Evolutionary conservation across 2,329 filamentous ascomycete species (phyloP).

Genomic region (Fusarium udum): DNA sequence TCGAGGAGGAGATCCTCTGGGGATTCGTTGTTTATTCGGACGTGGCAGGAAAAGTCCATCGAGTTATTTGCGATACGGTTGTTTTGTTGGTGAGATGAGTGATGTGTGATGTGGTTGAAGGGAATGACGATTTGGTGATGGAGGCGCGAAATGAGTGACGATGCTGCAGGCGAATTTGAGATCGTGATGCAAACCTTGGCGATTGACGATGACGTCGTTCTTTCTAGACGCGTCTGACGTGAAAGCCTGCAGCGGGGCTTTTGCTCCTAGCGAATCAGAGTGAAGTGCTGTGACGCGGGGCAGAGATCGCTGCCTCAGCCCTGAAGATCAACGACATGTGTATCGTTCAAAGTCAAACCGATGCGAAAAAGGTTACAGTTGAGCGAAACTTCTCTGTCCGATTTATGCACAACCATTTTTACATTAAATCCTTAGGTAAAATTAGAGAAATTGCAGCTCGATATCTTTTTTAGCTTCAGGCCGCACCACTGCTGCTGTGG

Average conservation of each 20-base stretch:
- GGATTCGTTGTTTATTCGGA: conserved; percentile 12
- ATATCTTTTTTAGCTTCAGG: rapidly evolving
- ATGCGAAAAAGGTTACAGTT: no score
- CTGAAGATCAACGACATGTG: neutral
- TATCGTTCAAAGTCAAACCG: neutral
- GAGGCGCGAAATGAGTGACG: neutral
- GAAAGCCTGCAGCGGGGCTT: neutral
- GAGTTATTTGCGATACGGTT: neutral
- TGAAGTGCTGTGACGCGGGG: rapidly evolving
- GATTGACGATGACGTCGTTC: conserved; percentile 14
- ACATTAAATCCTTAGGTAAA: rapidly evolving
- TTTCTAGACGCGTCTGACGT: neutral
- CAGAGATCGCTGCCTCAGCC: neutral
- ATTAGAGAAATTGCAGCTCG: rapidly evolving
- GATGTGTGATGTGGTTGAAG: rapidly evolving
- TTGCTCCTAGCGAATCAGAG: neutral
- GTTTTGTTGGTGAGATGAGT: neutral
- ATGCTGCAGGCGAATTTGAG: neutral
- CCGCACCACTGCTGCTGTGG: rapidly evolving
- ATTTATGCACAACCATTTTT: rapidly evolving
- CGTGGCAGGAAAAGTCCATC: conserved; percentile 28
- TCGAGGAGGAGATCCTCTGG: conserved; percentile 23
- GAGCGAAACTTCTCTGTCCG: neutral
- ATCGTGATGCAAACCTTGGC: neutral
- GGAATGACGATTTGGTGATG: neutral